Evolutionary conservation across 1,284 basidiomycete genomes (phyloP).

Genomic region (Xerocomus amazonicus): DNA sequence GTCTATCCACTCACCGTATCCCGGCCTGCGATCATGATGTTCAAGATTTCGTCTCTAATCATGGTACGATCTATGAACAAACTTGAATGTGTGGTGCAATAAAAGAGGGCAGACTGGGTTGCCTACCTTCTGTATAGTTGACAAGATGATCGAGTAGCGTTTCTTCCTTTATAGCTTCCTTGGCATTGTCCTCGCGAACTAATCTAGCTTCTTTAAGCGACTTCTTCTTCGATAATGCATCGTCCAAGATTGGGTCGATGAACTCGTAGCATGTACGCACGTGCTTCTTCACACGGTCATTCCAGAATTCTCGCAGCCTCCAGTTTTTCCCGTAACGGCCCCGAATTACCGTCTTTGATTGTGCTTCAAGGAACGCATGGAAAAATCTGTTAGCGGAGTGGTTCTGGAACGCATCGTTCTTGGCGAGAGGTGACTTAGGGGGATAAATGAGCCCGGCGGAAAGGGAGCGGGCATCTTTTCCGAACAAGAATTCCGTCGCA

Average conservation of each 20-base stretch:
- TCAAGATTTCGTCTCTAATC: conserved; percentile 39
- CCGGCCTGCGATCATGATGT: conserved; percentile 40
- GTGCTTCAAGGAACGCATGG: conserved; percentile 24
- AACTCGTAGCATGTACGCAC: conserved; percentile 21
- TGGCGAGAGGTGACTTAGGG: conserved; percentile 19
- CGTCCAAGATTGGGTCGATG: conserved; percentile 30
- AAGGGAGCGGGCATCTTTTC: conserved; percentile 38
- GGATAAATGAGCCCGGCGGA: conserved; percentile 37
- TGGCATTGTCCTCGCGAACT: conserved; percentile 9
- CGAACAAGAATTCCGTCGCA: conserved; percentile 51
- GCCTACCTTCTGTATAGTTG: conserved; percentile 28
- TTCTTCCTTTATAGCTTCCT: conserved; percentile 17
- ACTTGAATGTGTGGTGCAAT: neutral
- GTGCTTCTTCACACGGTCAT: conserved; percentile 16
- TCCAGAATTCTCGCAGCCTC: conserved; percentile 28
- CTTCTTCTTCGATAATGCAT: conserved; percentile 23
- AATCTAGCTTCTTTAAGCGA: no score
- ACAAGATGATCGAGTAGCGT: conserved; percentile 33
- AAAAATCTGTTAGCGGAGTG: conserved; percentile 27
- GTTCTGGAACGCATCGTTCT: conserved; percentile 12
- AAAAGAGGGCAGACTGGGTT: no score
- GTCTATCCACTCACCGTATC: conserved; percentile 35
- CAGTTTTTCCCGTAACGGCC: conserved; percentile 20
- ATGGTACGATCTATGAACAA: conserved; percentile 28
- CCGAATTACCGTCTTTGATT: conserved; percentile 12